Evolutionary conservation across 257 asterid genomes (phyloP).

Genomic region (Lantana camara): DNA sequence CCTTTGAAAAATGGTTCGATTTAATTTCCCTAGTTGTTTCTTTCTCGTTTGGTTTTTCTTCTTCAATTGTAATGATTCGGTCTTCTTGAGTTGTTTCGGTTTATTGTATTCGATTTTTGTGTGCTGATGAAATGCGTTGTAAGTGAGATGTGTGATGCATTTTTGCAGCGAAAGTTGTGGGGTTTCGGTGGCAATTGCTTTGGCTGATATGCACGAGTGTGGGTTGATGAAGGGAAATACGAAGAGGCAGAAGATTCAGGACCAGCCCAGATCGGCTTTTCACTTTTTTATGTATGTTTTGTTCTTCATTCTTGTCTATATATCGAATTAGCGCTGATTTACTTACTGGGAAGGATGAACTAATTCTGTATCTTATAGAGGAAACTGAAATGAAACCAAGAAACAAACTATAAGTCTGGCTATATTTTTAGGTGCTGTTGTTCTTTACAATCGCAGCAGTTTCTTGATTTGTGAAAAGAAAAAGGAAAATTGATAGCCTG

Average conservation of each 20-base stretch:
- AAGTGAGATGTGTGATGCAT: not conserved
- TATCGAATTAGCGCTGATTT: not conserved
- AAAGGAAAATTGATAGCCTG: not conserved
- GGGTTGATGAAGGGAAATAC: slow-evolving; percentile 21
- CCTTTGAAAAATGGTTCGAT: slow-evolving; percentile 62
- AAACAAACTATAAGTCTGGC: too few species aligned
- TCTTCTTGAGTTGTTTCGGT: not conserved
- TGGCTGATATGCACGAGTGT: slow-evolving; percentile 74
- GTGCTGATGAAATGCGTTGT: not conserved
- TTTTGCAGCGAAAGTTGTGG: slow-evolving; percentile 63
- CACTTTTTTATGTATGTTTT: slow-evolving; percentile 51
- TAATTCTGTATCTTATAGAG: not conserved
- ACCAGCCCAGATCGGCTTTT: slow-evolving; percentile 69
- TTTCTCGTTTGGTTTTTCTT: not conserved
- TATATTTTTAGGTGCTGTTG: too few species aligned
- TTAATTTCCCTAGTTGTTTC: not conserved
- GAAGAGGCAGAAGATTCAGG: slow-evolving; percentile 26
- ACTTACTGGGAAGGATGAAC: not conserved
- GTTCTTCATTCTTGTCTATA: not conserved
- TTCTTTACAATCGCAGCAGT: too few species aligned
- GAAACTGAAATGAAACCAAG: too few species aligned
- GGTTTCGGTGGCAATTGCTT: slow-evolving; percentile 53
- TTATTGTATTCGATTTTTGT: not conserved
- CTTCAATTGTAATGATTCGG: not conserved
- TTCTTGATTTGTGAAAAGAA: not conserved